Conservation (phyloP, 805 yeast species). For the Kregervanrija delftensis region DNA sequence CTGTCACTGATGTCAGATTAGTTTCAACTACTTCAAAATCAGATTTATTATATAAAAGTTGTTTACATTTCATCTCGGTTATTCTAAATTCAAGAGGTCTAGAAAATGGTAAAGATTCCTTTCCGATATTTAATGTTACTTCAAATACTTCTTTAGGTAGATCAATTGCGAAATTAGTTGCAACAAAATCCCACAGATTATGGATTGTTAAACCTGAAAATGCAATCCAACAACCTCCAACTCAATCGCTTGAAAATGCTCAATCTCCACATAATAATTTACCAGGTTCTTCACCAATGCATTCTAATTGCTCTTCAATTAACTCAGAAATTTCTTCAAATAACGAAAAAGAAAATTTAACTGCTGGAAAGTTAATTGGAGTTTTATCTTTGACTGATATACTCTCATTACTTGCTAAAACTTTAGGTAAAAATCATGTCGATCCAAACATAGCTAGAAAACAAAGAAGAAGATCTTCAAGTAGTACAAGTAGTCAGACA, state of each 20-base stretch:
- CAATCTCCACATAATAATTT: not conserved
- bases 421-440: slow-evolving; percentile 56
- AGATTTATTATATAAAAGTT: slow-evolving; percentile 71
- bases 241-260: slow-evolving; percentile 5
- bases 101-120: slow-evolving; percentile 91
- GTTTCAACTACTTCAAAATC: slow-evolving; percentile 85
- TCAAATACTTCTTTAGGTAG: slow-evolving; percentile 73
- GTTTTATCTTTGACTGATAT: slow-evolving; percentile 91
- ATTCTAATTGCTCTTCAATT: not conserved
- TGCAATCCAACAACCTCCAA: slow-evolving; percentile 8
- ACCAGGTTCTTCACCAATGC: slow-evolving; percentile 5
- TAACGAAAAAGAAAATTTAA: slow-evolving; percentile 7
- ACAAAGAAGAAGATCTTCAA: slow-evolving; percentile 67
- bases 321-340: slow-evolving; percentile 2
- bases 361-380: slow-evolving; percentile 80
- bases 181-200: slow-evolving; percentile 86
- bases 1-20: slow-evolving; percentile 88
- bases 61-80: slow-evolving; percentile 81
- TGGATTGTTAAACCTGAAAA: slow-evolving; percentile 67
- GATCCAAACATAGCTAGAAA: slow-evolving; percentile 88
- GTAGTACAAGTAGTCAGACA: slow-evolving; percentile 28
- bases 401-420: slow-evolving; percentile 70
- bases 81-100: slow-evolving; percentile 84
- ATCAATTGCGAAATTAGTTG: slow-evolving; percentile 90
- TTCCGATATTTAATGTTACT: slow-evolving; percentile 92